These are phyloP conservation scores for Schizophyllum amplum DNA, from an alignment of 1,284 basidiomycete genomes.

Conservation along the genomic window DNA sequence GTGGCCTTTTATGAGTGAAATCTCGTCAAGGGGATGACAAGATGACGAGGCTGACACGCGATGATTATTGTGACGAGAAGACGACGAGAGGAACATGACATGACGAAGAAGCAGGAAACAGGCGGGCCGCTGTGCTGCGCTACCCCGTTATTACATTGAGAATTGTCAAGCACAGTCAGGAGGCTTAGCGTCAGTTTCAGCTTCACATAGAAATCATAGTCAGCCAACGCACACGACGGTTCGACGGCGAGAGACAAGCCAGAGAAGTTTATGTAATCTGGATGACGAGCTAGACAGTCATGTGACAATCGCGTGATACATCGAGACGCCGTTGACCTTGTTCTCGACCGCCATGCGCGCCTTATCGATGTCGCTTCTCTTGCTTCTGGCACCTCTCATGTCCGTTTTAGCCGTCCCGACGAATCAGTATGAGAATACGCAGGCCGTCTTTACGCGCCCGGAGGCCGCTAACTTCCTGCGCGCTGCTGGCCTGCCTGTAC, in stretches of 20 bases:
- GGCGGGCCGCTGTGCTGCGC: too few species aligned
- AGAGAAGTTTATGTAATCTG: too few species aligned
- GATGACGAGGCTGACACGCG: not conserved
- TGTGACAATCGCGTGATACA: not conserved
- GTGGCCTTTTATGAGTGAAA: not conserved
- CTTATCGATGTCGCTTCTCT: not conserved
- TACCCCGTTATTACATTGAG: too few species aligned
- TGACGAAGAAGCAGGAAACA: too few species aligned
- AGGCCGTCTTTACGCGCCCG: not conserved
- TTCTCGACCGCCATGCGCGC: not conserved
- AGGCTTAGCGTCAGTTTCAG: too few species aligned
- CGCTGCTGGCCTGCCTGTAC: slow-evolving; percentile 36
- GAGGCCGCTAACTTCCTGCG: not conserved
- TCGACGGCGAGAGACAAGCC: too few species aligned
- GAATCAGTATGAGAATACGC: not conserved
- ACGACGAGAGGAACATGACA: too few species aligned
- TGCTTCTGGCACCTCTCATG: not conserved
- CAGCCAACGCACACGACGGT: too few species aligned
- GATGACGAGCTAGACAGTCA: too few species aligned
- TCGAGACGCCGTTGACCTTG: not conserved
- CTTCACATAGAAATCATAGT: too few species aligned
- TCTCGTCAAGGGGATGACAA: not conserved
- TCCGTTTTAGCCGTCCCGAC: not conserved
- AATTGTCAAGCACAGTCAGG: too few species aligned
- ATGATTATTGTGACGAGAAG: not conserved